phyloP scores from a whole-genome alignment of 2,329 filamentous ascomycete genomes.

The Ilyonectria sp. region DNA sequence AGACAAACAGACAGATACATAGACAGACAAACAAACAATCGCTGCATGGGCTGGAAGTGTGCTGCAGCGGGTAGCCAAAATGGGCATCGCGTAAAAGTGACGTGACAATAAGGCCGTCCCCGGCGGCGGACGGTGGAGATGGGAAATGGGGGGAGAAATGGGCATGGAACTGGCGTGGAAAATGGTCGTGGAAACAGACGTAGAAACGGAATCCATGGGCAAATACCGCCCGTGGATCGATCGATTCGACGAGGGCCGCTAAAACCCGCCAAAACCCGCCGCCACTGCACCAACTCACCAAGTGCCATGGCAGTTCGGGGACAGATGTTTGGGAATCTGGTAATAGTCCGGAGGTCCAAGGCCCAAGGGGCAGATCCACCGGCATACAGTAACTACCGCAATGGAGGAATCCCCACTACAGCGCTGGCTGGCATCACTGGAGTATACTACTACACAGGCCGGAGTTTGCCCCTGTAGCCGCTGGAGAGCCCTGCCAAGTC shows the following conservation, averaged over 20 bases:
- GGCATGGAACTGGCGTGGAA: neutral
- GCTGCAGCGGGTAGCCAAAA: neutral
- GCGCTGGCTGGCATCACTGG: no score
- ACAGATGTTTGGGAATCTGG: no score
- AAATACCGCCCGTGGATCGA: conserved; percentile 14
- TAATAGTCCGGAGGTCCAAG: neutral
- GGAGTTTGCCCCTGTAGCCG: no score
- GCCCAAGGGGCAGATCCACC: neutral
- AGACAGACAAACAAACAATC: neutral
- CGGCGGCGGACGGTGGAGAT: neutral
- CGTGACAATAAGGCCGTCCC: conserved; percentile 16
- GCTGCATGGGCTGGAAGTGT: neutral
- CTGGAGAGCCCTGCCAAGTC: no score
- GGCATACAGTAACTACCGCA: no score
- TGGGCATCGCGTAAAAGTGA: conserved; percentile 7
- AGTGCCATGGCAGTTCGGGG: neutral
- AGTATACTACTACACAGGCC: no score
- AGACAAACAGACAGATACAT: neutral
- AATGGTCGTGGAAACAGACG: neutral
- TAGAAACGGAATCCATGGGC: neutral
- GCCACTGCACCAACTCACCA: neutral
- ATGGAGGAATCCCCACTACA: no score
- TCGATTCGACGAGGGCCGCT: conserved; percentile 10
- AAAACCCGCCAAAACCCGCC: conserved; percentile 6
- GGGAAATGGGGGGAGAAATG: neutral